These are phyloP conservation scores for Cichorium intybus DNA, from an alignment of 140 eudicot species.

Conservation along the genomic window DNA sequence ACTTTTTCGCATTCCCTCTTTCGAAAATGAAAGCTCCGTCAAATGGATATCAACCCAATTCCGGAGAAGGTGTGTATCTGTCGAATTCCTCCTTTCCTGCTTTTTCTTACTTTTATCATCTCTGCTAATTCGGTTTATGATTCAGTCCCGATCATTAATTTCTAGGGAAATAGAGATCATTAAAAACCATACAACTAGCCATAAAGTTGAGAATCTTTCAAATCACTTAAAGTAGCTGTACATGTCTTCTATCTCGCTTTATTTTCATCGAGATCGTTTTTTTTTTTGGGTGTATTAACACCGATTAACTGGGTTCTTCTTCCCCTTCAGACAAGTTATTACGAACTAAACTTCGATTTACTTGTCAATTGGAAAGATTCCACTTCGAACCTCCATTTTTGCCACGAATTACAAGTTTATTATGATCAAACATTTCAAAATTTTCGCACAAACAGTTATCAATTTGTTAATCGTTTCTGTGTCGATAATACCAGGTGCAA, in stretches of 20 bases:
- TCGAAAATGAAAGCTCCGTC: slow-evolving; percentile 10
- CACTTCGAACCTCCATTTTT: not conserved
- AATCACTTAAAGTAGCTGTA: not conserved
- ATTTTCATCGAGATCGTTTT: not conserved
- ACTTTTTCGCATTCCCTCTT: slow-evolving; percentile 4
- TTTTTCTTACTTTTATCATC: not conserved
- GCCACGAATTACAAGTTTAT: not conserved
- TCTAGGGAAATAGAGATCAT: not conserved
- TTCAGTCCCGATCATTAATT: not conserved
- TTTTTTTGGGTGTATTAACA: not conserved
- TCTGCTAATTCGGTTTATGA: not conserved
- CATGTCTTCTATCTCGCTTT: not conserved
- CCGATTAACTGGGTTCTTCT: not conserved
- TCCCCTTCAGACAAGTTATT: not conserved
- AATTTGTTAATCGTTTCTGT: not conserved
- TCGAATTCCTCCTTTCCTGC: not conserved
- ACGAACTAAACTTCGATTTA: not conserved
- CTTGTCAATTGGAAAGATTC: not conserved
- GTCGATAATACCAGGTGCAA: slow-evolving; percentile 40
- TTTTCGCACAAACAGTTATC: not conserved
- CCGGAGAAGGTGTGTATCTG: slow-evolving; percentile 2
- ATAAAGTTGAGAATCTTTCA: not conserved
- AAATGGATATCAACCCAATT: slow-evolving; percentile 9
- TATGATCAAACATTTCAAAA: slow-evolving; percentile 4
- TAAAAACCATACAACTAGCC: not conserved